Evolutionary conservation across 805 yeast species (phyloP), one percentile per base, ranked within the genome.

Genomic region (Wickerhamiella siamensis): DNA sequence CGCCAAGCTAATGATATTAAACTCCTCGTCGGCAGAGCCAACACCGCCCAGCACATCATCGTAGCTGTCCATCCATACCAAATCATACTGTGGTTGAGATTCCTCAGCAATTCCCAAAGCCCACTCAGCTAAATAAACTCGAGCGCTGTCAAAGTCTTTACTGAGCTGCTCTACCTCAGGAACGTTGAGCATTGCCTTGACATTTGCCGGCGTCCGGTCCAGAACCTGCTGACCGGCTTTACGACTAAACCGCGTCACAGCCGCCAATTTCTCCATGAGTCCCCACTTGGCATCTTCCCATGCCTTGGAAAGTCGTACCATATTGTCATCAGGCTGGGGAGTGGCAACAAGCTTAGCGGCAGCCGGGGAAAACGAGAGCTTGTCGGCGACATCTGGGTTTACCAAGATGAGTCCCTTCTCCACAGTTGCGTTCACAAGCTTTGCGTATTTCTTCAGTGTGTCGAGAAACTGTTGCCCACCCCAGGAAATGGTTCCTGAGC

Each of bases 121-220:
- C 97, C 97, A 91, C 63, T 86, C 87, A 4, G 97, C 97, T 45
- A 88, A 66, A 58, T 84, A 88, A 3, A 86, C 80, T 41, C 87
- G 72, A 0, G 97, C 97, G 40, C 88, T 77, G 55, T 87, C 97
- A 56, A 87, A 91, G 47, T 88, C 97, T 48, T 83, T 82, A 44
- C 91, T 83, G 20, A 88, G 73, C 43, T 70, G 74, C 51, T 70
- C 71, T 10, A 88, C 94, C 52, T 83, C 94, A 0, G 95, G 91
- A 48, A 78, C 77, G 43, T 66, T 70, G 34, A 88, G 64, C 47
- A 81, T 59, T 40, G 71, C 71, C 50, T 71, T 72, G 19, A 79
- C 65, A 2, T 70, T 57, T 2, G 67, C 64, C 0, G 93, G 91
- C 4, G 72, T 56, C 24, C 68, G 70, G 42, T 73, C 70, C 2